A percentile compares a stretch with the other conserved stretches of the same genome.
Evolutionary conservation across 1,139 yeast species (phyloP).

Genomic region (Casaregolazyma lundiana): DNA sequence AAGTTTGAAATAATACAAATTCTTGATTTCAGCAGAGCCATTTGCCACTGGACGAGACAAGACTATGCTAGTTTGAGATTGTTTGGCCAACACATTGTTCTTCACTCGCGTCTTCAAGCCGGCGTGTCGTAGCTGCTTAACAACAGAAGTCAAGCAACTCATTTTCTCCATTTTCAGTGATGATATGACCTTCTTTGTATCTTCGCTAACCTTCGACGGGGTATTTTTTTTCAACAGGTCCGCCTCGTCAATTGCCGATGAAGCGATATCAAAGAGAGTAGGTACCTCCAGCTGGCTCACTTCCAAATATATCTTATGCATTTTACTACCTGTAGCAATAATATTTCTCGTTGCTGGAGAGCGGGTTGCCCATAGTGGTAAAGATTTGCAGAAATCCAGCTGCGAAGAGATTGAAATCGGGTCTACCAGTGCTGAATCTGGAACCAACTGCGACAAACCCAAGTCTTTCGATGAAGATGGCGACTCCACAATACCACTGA

Average conservation of each 20-base stretch:
- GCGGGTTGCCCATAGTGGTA: slow-evolving; percentile 50
- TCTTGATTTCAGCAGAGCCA: slow-evolving; percentile 44
- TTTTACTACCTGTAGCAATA: slow-evolving; percentile 43
- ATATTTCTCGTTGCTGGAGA: slow-evolving; percentile 53
- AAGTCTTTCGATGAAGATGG: slow-evolving; percentile 4
- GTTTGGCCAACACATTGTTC: slow-evolving; percentile 58
- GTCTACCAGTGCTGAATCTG: background rate
- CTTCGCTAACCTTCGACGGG: slow-evolving; percentile 65
- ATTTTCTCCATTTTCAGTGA: slow-evolving; percentile 76
- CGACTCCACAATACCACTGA: slow-evolving; percentile 51
- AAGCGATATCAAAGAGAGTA: slow-evolving; percentile 49
- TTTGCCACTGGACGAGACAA: slow-evolving; percentile 38
- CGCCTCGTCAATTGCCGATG: slow-evolving; percentile 52
- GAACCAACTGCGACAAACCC: background rate
- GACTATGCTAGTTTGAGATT: slow-evolving; percentile 60
- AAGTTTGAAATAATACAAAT: slow-evolving; percentile 60
- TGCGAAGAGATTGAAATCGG: slow-evolving; percentile 8
- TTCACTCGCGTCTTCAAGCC: slow-evolving; percentile 69
- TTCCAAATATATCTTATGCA: slow-evolving; percentile 20
- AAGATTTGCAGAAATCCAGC: slow-evolving; percentile 23
- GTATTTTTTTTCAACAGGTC: slow-evolving; percentile 68
- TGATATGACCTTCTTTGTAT: slow-evolving; percentile 66
- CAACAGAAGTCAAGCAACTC: slow-evolving; percentile 68
- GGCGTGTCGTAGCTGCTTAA: slow-evolving; percentile 66
- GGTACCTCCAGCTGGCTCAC: slow-evolving; percentile 33